Conservation (phyloP, 2,329 filamentous ascomycete species). For the Pseudohalonectria lignicola region DNA sequence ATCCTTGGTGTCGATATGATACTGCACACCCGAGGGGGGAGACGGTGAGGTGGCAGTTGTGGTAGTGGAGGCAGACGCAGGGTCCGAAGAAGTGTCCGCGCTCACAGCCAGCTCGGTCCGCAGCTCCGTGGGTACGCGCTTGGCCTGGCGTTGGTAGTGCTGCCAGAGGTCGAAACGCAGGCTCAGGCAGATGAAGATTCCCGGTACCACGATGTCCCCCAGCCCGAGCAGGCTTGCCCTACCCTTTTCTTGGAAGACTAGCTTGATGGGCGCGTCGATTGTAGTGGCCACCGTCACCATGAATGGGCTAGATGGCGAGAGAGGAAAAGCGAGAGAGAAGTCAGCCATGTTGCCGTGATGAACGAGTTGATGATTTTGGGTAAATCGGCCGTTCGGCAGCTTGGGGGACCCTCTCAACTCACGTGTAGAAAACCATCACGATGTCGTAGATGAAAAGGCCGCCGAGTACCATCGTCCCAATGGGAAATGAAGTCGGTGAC, state of each 20-base stretch:
- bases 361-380: too few relatives aligned
- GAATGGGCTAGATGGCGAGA: slow-evolving; percentile 48
- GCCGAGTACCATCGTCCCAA: slow-evolving; percentile 64
- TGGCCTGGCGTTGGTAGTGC: slow-evolving; percentile 62
- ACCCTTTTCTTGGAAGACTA: slow-evolving; percentile 62
- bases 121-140: slow-evolving; percentile 27
- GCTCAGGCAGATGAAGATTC: slow-evolving; percentile 79
- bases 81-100: slow-evolving; percentile 14
- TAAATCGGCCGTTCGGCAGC: too few relatives aligned
- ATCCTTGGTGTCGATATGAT: slow-evolving; percentile 24
- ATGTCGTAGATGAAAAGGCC: slow-evolving; percentile 94
- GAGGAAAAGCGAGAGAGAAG: not conserved
- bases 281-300: slow-evolving; percentile 84
- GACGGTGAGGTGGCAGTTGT: too few relatives aligned
- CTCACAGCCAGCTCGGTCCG: slow-evolving; percentile 14
- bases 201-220: slow-evolving; percentile 88
- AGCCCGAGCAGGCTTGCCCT: slow-evolving; percentile 75
- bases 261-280: slow-evolving; percentile 85
- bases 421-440: slow-evolving; percentile 73
- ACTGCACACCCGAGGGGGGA: not conserved
- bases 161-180: slow-evolving; percentile 86
- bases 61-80: slow-evolving; percentile 20
- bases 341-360: too few relatives aligned
- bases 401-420: too few relatives aligned
- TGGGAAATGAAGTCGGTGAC: slow-evolving; percentile 80